phyloP scores from a whole-genome alignment of 495 filamentous ascomycete species.

The Sphaerosporella brunnea region DNA sequence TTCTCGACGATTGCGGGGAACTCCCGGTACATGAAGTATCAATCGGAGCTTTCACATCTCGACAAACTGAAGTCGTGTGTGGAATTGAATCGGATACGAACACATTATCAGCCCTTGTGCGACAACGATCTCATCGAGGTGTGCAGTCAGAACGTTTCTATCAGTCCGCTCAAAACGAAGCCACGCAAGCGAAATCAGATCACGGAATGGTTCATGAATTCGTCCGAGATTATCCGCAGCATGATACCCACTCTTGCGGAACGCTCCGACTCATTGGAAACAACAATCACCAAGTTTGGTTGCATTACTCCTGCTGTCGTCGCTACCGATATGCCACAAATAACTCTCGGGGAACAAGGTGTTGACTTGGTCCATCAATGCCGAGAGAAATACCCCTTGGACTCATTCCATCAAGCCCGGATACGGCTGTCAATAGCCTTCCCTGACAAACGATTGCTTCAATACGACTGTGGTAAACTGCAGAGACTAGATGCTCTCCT shows the following conservation, averaged over 20 bases:
- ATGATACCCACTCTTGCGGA: constrained; percentile 59
- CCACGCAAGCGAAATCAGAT: constrained; percentile 36
- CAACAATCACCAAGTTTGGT: constrained; percentile 66
- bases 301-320: constrained; percentile 81
- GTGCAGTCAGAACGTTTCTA: constrained; percentile 42
- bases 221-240: constrained; percentile 46
- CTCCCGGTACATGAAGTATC: constrained; percentile 53
- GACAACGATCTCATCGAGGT: constrained; percentile 56
- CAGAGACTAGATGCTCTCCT: constrained; percentile 78
- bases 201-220: constrained; percentile 57
- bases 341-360: constrained; percentile 42
- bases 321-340: constrained; percentile 53
- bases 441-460: constrained; percentile 82
- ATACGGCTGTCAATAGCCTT: constrained; percentile 91
- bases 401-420: constrained; percentile 86
- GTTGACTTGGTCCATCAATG: constrained; percentile 41
- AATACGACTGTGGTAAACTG: constrained; percentile 96
- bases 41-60: constrained; percentile 50
- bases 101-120: constrained; percentile 64
- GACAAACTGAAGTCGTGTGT: constrained; percentile 64
- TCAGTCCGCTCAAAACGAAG: constrained; percentile 36
- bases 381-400: constrained; percentile 27
- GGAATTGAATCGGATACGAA: constrained; percentile 63
- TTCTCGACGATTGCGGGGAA: constrained; percentile 45
- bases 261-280: constrained; percentile 50